Evolutionary conservation across 345 rosid species (phyloP).

Genomic region (Nephelium lappaceum): DNA sequence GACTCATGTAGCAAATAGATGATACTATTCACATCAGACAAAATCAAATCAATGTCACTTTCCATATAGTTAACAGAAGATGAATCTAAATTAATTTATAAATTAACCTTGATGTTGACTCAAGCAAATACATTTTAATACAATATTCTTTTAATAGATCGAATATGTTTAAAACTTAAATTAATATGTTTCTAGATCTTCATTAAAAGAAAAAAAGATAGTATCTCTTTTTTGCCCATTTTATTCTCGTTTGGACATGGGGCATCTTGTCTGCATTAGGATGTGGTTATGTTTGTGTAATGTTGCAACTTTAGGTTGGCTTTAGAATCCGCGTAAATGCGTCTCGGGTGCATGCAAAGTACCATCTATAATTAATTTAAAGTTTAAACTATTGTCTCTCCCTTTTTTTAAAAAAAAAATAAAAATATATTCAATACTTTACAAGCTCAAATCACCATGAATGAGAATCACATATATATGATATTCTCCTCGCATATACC

Average conservation of each 20-base stretch:
- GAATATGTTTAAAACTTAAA: too few relatives aligned
- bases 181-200: background rate
- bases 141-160: too few relatives aligned
- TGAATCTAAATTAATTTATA: too few relatives aligned
- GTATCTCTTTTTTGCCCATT: background rate
- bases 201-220: background rate
- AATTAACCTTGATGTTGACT: too few relatives aligned
- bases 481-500: background rate
- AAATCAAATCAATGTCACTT: too few relatives aligned
- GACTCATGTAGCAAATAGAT: too few relatives aligned
- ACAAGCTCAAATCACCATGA: constrained; percentile 34
- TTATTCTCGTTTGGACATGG: constrained; percentile 9
- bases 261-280: constrained; percentile 11
- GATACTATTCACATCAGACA: too few relatives aligned
- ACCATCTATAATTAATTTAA: constrained; percentile 27
- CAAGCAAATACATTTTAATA: too few relatives aligned
- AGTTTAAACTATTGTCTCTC: background rate
- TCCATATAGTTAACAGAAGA: too few relatives aligned
- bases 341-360: constrained; percentile 57
- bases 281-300: background rate
- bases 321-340: constrained; percentile 37
- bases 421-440: constrained; percentile 22
- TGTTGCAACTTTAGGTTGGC: constrained; percentile 16
- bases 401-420: too few relatives aligned
- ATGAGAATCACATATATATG: constrained; percentile 9